phyloP scores from a whole-genome alignment of 208 protist species.

The Leishmania turanica region DNA sequence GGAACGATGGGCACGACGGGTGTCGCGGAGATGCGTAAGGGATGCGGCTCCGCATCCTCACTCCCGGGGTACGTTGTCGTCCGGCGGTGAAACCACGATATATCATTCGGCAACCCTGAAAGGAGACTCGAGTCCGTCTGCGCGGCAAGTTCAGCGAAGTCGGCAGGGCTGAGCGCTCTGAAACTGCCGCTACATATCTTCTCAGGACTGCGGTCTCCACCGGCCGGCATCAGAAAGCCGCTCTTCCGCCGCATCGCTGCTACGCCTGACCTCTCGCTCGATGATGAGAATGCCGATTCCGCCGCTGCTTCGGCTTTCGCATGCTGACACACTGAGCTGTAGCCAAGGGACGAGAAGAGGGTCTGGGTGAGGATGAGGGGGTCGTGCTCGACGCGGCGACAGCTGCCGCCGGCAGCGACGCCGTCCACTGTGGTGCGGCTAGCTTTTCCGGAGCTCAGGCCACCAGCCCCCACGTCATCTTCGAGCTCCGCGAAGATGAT shows the following conservation, averaged over 20 bases:
- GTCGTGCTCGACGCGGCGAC: neutral
- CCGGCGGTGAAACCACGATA: neutral
- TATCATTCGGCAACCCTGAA: neutral
- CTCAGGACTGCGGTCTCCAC: neutral
- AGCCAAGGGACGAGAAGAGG: conserved; percentile 24
- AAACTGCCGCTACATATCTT: neutral
- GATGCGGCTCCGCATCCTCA: neutral
- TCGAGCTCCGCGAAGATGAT: conserved; percentile 56
- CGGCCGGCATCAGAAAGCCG: neutral
- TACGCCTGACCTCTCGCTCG: neutral
- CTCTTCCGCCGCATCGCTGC: neutral
- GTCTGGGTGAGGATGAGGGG: conserved; percentile 26
- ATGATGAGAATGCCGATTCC: neutral
- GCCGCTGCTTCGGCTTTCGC: conserved; percentile 2
- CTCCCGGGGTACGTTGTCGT: neutral
- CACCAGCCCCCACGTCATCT: conserved; percentile 10
- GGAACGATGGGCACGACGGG: conserved; percentile 64
- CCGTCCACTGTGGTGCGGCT: neutral
- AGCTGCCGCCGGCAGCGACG: neutral
- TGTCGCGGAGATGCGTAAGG: conserved; percentile 36
- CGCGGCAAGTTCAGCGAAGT: neutral
- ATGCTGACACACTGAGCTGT: conserved; percentile 21
- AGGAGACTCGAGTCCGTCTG: neutral
- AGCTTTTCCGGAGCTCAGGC: neutral
- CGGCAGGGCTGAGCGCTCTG: neutral